Evolutionary conservation across 2,329 filamentous ascomycete genomes (phyloP).

Genomic region (Beauveria asiatica): DNA sequence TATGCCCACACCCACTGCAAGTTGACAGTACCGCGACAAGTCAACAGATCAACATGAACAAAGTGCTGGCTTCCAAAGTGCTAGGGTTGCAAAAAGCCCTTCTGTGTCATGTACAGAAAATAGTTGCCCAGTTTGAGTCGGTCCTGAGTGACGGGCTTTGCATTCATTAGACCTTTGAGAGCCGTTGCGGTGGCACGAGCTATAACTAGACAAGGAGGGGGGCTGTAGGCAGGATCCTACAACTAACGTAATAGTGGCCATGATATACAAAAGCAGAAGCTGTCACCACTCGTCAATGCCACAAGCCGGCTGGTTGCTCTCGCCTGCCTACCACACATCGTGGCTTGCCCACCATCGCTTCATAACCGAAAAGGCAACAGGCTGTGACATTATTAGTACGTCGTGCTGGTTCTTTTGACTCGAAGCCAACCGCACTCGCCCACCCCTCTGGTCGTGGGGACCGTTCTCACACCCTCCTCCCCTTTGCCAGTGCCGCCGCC

Average conservation of each 20-base stretch:
- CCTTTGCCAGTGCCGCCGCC: background rate
- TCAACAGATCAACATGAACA: background rate
- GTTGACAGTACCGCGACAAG: background rate
- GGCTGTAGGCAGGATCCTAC: too few species aligned
- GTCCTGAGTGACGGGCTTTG: too few species aligned
- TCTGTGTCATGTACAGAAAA: background rate
- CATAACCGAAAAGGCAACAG: slow-evolving; percentile 5
- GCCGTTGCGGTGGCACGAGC: too few species aligned
- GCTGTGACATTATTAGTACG: background rate
- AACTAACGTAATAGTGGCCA: background rate
- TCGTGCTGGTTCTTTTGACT: slow-evolving; percentile 1
- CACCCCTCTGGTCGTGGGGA: background rate
- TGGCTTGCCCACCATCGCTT: slow-evolving; percentile 8
- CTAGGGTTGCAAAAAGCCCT: background rate
- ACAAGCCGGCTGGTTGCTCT: background rate
- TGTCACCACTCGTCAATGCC: background rate
- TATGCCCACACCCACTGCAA: background rate
- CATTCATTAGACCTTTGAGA: too few species aligned
- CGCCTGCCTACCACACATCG: slow-evolving; percentile 7
- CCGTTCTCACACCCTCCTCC: background rate
- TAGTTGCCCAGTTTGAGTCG: background rate
- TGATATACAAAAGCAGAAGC: background rate
- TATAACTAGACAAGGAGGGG: too few species aligned
- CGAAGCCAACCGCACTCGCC: slow-evolving; percentile 2
- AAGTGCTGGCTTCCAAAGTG: background rate